phyloP scores from a whole-genome alignment of 2,329 filamentous ascomycete genomes.

The Rachicladosporium sp. region DNA sequence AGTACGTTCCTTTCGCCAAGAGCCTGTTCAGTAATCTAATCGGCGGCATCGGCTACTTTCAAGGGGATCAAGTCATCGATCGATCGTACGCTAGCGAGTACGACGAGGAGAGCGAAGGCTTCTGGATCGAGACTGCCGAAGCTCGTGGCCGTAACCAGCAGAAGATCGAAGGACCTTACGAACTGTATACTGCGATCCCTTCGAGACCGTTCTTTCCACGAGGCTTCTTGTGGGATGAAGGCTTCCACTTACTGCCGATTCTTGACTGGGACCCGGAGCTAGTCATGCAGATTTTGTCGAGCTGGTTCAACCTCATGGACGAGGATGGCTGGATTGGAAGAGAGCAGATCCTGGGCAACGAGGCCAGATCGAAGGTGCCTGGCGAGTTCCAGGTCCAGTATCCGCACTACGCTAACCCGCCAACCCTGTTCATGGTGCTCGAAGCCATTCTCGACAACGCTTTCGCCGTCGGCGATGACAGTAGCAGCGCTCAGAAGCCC shows the following conservation, averaged over 20 bases:
- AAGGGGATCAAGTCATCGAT: slow-evolving; percentile 78
- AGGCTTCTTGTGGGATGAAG: slow-evolving; percentile 96
- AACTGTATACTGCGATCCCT: slow-evolving; percentile 83
- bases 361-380: slow-evolving; percentile 91
- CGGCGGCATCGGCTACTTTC: slow-evolving; percentile 90
- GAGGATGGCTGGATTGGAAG: slow-evolving; percentile 95
- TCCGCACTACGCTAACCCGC: slow-evolving; percentile 93
- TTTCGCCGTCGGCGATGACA: slow-evolving; percentile 38
- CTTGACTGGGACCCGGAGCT: slow-evolving; percentile 91
- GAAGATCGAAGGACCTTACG: slow-evolving; percentile 65
- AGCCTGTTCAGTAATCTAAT: slow-evolving; percentile 90
- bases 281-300: slow-evolving; percentile 74
- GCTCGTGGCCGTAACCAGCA: slow-evolving; percentile 59
- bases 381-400: slow-evolving; percentile 89
- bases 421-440: slow-evolving; percentile 82
- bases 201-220: slow-evolving; percentile 92
- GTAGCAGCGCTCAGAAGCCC: background rate
- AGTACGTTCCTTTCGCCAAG: slow-evolving; percentile 69
- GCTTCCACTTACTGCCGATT: slow-evolving; percentile 84
- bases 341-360: slow-evolving; percentile 83
- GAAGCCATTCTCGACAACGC: slow-evolving; percentile 67
- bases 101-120: slow-evolving; percentile 86
- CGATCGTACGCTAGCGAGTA: slow-evolving; percentile 86
- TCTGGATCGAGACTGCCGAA: slow-evolving; percentile 83
- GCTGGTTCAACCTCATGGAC: slow-evolving; percentile 94